phyloP scores from a whole-genome alignment of 1,284 basidiomycete species.

The Agroathelia rolfsii region DNA sequence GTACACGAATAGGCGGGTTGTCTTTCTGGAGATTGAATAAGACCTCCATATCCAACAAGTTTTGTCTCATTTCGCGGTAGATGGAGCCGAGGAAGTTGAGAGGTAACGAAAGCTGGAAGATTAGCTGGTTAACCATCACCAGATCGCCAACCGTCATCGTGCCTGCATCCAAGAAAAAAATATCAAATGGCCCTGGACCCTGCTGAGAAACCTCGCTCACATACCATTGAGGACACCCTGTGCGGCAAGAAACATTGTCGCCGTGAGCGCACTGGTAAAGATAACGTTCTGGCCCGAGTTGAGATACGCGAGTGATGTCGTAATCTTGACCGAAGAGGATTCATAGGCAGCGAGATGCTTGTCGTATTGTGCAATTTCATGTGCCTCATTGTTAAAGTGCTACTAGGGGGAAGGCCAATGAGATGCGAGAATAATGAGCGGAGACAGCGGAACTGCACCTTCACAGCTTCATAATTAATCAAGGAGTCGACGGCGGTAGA shows the following conservation, averaged over 20 bases:
- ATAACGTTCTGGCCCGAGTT: slow-evolving; percentile 97
- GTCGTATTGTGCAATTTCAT: slow-evolving; percentile 90
- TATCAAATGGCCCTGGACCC: background rate
- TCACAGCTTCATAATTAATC: slow-evolving; percentile 98
- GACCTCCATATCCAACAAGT: slow-evolving; percentile 93
- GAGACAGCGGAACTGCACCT: slow-evolving; percentile 40
- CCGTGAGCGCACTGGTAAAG: slow-evolving; percentile 86
- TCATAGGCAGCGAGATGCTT: slow-evolving; percentile 84
- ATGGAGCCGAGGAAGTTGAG: slow-evolving; percentile 96
- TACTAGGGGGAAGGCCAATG: slow-evolving; percentile 22
- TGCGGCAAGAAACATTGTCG: slow-evolving; percentile 94
- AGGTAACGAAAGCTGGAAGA: slow-evolving; percentile 93
- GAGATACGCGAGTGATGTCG: slow-evolving; percentile 85
- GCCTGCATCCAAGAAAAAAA: slow-evolving; percentile 34
- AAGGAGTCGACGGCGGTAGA: slow-evolving; percentile 90
- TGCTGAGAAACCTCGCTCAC: slow-evolving; percentile 9
- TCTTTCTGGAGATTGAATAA: slow-evolving; percentile 87
- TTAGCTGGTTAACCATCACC: slow-evolving; percentile 98
- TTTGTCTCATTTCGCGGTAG: slow-evolving; percentile 93
- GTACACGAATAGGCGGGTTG: slow-evolving; percentile 63
- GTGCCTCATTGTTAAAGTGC: slow-evolving; percentile 96
- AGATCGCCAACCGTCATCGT: slow-evolving; percentile 98
- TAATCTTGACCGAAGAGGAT: slow-evolving; percentile 87
- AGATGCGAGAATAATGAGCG: background rate
- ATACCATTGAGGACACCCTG: slow-evolving; percentile 87